These are phyloP conservation scores for Xylariaceae sp. DNA, from an alignment of 2,329 filamentous ascomycete species.

Conservation along the genomic window DNA sequence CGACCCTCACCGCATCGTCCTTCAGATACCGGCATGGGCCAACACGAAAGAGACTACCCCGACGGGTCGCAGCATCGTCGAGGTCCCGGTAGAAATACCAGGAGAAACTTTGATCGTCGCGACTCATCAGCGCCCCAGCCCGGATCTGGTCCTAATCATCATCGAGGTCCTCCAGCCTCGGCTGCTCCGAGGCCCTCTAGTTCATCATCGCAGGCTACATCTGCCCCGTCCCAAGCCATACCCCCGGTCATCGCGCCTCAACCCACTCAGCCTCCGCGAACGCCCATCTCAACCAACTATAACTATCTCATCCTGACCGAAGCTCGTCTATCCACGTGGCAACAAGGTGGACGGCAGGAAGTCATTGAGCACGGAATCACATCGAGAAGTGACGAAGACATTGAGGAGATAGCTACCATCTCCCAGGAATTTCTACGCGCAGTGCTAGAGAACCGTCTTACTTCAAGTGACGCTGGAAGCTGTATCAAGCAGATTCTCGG, in stretches of 20 bases:
- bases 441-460: slow-evolving; percentile 62
- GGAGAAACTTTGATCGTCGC: slow-evolving; percentile 44
- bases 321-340: slow-evolving; percentile 62
- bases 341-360: slow-evolving; percentile 57
- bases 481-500: slow-evolving; percentile 70
- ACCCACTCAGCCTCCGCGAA: slow-evolving; percentile 21
- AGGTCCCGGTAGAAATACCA: slow-evolving; percentile 40
- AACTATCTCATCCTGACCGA: slow-evolving; percentile 73
- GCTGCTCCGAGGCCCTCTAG: slow-evolving; percentile 34
- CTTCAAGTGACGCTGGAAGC: slow-evolving; percentile 62
- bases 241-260: slow-evolving; percentile 23
- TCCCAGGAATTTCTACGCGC: slow-evolving; percentile 83
- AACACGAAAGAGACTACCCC: slow-evolving; percentile 50
- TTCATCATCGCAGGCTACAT: slow-evolving; percentile 34
- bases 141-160: slow-evolving; percentile 24
- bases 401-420: slow-evolving; percentile 61
- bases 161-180: slow-evolving; percentile 31
- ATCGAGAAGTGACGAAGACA: slow-evolving; percentile 62
- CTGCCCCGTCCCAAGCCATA: slow-evolving; percentile 24
- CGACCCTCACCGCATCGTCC: slow-evolving; percentile 60
- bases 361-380: slow-evolving; percentile 60
- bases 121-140: slow-evolving; percentile 42
- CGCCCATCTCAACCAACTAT: slow-evolving; percentile 46
- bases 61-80: slow-evolving; percentile 37
- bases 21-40: slow-evolving; percentile 48